Base-by-base conservation (phyloP, 192 early-diverging fungal species). In the Cetraspora pellucida region DNA sequence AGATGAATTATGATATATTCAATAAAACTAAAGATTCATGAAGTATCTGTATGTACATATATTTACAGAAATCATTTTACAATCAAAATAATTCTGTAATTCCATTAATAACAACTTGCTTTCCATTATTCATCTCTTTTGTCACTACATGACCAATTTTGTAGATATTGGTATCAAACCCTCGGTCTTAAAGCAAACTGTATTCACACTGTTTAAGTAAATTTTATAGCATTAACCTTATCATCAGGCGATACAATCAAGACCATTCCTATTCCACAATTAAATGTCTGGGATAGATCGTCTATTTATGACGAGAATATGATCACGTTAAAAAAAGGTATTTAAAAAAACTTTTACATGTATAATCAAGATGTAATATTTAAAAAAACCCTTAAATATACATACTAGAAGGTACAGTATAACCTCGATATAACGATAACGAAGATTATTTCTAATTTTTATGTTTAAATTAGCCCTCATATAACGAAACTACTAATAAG, bases 221-320 rank as follows among this genome's bases (percentile, higher is more conserved):
- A 0, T n/a, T 74, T 58, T 17, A 85, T 84, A 46, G 95, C 90
- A 28, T 88, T 85, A 45, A 72, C 82, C 31, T 89, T 90, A 77
- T 94, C 78, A 30, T 83, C 88, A 27, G 77, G 59, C 49, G 88
- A 87, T 13, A 95, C 95, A 37, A 98, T 89, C 10, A 98, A 80
- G 30, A 97, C 93, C 97, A 99, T 98, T 72, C 98, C 98, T 76
- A 99, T 94, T 75, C 98, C 98, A 82, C 96, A 98, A 91, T 99
- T 99, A 88, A 99, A 99, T 0, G 98, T 98, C 60, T 97, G 89
- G 9, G 94, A 91, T 87, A 99, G 91, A 82, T 99, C 97, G 72
- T 85, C 92, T 75, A 82, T 75, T n/a, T 74, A 54, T 54, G 19
- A 19, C 19, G 6, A 25, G 16, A 54, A 19, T 19, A 54, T 16